Percentiles rank a stretch among this genome's conserved stretches.
These are phyloP conservation scores for Colletotrichum sansevieriae DNA, from an alignment of 2,329 filamentous ascomycete species.

Conservation along the genomic window DNA sequence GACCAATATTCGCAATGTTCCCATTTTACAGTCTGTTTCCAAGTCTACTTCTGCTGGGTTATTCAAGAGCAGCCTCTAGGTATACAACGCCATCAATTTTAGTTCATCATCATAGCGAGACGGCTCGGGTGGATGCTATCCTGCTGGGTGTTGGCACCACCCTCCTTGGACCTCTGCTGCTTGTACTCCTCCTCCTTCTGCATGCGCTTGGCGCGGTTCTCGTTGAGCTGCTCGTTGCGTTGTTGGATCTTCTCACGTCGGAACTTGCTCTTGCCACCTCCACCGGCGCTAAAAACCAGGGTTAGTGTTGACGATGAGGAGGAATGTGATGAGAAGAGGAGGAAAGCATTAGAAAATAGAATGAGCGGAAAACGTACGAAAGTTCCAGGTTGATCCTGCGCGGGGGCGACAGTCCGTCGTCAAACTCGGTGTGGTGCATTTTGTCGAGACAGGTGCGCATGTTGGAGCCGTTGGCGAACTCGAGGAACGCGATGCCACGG, in stretches of 20 bases:
- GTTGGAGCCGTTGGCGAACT: slow-evolving; percentile 86
- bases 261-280: slow-evolving; percentile 81
- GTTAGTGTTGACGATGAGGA: slow-evolving; percentile 6
- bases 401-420: slow-evolving; percentile 64
- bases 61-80: not conserved
- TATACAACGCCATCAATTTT: not conserved
- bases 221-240: slow-evolving; percentile 89
- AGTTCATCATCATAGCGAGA: slow-evolving; percentile 49
- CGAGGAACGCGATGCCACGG: slow-evolving; percentile 87
- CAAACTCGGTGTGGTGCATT: slow-evolving; percentile 88
- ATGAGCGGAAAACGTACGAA: slow-evolving; percentile 69
- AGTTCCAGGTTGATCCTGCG: slow-evolving; percentile 94
- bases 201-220: slow-evolving; percentile 66
- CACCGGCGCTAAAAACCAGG: slow-evolving; percentile 73
- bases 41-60: not conserved
- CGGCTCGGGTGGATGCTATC: slow-evolving; percentile 67
- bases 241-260: slow-evolving; percentile 82
- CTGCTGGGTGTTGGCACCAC: slow-evolving; percentile 45
- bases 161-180: slow-evolving; percentile 50
- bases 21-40: not conserved
- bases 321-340: slow-evolving; percentile 9
- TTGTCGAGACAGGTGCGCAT: slow-evolving; percentile 94
- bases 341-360: not conserved
- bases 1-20: not conserved
- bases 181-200: slow-evolving; percentile 58